These are phyloP conservation scores for Spiromastix sp. DNA, from an alignment of 2,329 filamentous ascomycete species.

Conservation along the genomic window DNA sequence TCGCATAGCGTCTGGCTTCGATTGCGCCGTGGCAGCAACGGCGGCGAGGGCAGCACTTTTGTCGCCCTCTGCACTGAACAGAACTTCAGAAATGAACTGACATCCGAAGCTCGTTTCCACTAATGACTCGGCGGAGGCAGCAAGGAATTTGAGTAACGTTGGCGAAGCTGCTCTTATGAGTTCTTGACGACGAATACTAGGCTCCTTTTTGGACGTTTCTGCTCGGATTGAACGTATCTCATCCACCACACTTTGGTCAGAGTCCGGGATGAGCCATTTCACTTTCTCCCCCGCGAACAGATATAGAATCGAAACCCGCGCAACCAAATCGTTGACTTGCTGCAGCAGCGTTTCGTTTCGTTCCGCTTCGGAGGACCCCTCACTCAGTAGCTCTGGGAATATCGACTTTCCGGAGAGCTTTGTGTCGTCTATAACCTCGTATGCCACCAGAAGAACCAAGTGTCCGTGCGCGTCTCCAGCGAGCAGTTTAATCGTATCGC, in stretches of 20 bases:
- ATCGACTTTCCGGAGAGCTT: conserved; percentile 78
- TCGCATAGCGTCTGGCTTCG: conserved; percentile 43
- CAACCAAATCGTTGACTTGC: conserved; percentile 36
- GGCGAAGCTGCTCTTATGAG: conserved; percentile 65
- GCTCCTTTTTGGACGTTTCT: conserved; percentile 86
- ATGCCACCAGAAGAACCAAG: conserved; percentile 69
- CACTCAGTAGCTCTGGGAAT: conserved; percentile 74
- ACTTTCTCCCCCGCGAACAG: conserved; percentile 57
- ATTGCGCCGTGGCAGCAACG: conserved; percentile 40
- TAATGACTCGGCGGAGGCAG: conserved; percentile 56
- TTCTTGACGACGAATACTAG: conserved; percentile 63
- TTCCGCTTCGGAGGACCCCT: conserved; percentile 37
- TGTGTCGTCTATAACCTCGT: conserved; percentile 91
- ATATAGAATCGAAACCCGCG: conserved; percentile 62
- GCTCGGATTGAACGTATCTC: conserved; percentile 71
- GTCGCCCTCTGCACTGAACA: conserved; percentile 66
- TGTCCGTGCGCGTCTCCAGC: conserved; percentile 71
- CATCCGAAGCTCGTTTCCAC: conserved; percentile 70
- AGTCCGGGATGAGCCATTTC: conserved; percentile 53
- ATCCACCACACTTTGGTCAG: conserved; percentile 59
- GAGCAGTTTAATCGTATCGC: conserved; percentile 79
- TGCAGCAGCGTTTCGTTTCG: conserved; percentile 35
- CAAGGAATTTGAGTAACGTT: conserved; percentile 63
- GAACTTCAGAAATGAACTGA: conserved; percentile 72
- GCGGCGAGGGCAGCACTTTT: conserved; percentile 65